Evolutionary conservation across 306 rosid species (phyloP).

Genomic region (Malus orientalis): DNA sequence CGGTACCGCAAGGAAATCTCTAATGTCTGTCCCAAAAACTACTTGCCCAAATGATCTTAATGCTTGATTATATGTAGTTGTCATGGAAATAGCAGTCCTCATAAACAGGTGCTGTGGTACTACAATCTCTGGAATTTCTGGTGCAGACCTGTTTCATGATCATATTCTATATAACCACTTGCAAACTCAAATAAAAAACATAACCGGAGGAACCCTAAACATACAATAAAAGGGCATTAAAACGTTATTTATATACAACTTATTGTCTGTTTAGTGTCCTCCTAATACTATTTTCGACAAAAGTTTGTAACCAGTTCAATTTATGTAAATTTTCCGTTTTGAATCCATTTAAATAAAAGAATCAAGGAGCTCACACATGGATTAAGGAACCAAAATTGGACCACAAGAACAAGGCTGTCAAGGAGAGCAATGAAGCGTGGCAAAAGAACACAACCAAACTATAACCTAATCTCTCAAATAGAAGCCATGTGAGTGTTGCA

Average conservation of each 20-base stretch:
- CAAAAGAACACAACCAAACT: constrained; percentile 40
- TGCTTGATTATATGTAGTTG: constrained; percentile 18
- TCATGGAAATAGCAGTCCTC: constrained; percentile 27
- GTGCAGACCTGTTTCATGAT: constrained; percentile 29
- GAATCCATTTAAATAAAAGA: background rate
- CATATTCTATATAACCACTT: background rate
- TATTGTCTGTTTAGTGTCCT: background rate
- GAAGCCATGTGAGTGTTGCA: constrained; percentile 40
- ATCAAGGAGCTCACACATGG: constrained; percentile 31
- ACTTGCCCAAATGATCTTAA: constrained; percentile 24
- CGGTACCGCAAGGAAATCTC: constrained; percentile 36
- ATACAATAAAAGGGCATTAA: background rate
- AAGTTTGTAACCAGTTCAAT: background rate
- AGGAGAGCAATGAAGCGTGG: constrained; percentile 27
- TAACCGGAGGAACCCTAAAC: background rate
- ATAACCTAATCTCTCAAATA: constrained; percentile 42
- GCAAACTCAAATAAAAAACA: background rate
- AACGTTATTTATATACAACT: background rate
- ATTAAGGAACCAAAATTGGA: constrained; percentile 25
- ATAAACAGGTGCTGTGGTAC: constrained; percentile 30
- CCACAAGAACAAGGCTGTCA: constrained; percentile 42
- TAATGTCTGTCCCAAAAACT: constrained; percentile 35
- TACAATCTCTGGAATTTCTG: constrained; percentile 22
- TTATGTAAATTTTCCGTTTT: background rate
- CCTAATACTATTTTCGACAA: no score